Base-by-base conservation (phyloP, 352 stramenopile species). In the Elongisporangium undulatum region DNA sequence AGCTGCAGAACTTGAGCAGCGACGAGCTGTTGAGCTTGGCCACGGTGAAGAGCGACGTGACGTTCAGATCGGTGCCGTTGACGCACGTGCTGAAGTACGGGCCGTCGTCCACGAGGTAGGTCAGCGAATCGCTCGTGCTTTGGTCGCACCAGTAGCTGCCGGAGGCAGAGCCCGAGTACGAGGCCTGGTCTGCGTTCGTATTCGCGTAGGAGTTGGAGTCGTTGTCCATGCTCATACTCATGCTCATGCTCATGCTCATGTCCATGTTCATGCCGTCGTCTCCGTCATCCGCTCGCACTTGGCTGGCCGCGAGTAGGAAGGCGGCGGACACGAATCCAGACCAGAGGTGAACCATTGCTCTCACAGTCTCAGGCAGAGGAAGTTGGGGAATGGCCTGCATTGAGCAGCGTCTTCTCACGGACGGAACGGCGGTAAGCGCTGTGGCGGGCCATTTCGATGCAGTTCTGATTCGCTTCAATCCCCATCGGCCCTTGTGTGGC, bases 1-100 rank as follows among this genome's bases (percentile, higher is more conserved):
- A 83, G 58, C 77, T 74, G 66, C 80, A 87, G 59, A 86, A 87
- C 50, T 56, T 57, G 22, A 83, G 15, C 17, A 90, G 75, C n/a
- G 85, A 71, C 10, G 60, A 12, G 39, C 56, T 50, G 23, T 67
- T 74, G 53, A 87, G 76, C 51, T 86, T 77, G 15, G 69, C 53
- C 22, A 72, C 73, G 53, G 78, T 74, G 51, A 86, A 80, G 38
- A 80, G 58, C 20, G 56, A 69, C 63, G 67, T 66, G 57, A 89
- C 49, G 56, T 73, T 79, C 63, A 81, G 87, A 0, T 66, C 82
- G 24, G 63, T 63, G 58, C 69, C 75, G 17, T 64, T 56, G 2
- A 67, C 75, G 56, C 79, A 89, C 59, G 71, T 76, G 63, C 76
- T 63, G 58, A 77, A 85, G 66, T 77, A 82, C 21, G 71, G 74